Evolutionary conservation across 495 filamentous ascomycete genomes (phyloP).

Genomic region (Penicillium parvum): DNA sequence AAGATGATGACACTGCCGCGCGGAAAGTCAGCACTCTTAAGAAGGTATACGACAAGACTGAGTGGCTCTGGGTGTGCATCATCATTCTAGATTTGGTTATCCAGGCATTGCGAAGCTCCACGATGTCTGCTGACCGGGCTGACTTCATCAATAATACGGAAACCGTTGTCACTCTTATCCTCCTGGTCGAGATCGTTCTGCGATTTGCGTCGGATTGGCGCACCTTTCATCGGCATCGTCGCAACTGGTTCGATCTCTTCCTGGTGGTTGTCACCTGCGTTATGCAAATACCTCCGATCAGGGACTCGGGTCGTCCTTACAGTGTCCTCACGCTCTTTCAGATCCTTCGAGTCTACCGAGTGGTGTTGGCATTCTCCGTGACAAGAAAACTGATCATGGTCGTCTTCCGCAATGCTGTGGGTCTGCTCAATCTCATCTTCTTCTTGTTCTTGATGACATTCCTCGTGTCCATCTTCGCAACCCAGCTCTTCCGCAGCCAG

Average conservation of each 20-base stretch:
- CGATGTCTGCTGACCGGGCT: conserved; percentile 56
- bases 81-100: conserved; percentile 73
- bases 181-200: conserved; percentile 77
- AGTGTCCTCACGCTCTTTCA: conserved; percentile 92
- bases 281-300: conserved; percentile 83
- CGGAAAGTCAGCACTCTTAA: conserved; percentile 56
- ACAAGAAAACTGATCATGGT: conserved; percentile 78
- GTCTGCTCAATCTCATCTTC: conserved; percentile 89
- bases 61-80: conserved; percentile 73
- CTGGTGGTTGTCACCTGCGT: conserved; percentile 76
- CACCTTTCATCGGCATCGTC: conserved; percentile 62
- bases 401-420: conserved; percentile 86
- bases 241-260: conserved; percentile 74
- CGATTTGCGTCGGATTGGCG: conserved; percentile 77
- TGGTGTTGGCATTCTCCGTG: conserved; percentile 83
- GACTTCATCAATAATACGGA: conserved; percentile 64
- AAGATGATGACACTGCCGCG: conserved; percentile 29
- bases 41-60: conserved; percentile 63
- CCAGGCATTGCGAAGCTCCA: conserved; percentile 69
- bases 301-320: conserved; percentile 69
- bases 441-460: conserved; percentile 97
- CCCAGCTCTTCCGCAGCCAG: conserved; percentile 87
- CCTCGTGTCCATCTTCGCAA: conserved; percentile 86
- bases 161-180: conserved; percentile 68
- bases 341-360: conserved; percentile 84